phyloP scores from a whole-genome alignment of 1,284 basidiomycete genomes.

The Leucoagaricus sp. region DNA sequence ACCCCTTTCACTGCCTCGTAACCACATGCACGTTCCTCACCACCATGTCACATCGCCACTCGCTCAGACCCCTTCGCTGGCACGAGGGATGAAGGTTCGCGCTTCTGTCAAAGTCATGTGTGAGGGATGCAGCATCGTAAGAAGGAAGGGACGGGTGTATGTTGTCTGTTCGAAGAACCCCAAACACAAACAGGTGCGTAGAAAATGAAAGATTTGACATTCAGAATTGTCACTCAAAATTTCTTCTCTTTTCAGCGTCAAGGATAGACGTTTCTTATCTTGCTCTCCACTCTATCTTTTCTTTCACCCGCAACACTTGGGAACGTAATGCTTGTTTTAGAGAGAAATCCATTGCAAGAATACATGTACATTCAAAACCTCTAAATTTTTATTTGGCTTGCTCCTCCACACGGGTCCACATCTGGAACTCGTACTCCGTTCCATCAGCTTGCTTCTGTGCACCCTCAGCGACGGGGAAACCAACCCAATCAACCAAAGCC shows the following conservation, averaged over 20 bases:
- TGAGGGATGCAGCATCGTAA: constrained; percentile 85
- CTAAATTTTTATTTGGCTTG: neutral
- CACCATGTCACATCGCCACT: constrained; percentile 28
- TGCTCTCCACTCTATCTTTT: neutral
- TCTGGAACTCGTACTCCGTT: constrained; percentile 86
- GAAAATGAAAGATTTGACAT: neutral
- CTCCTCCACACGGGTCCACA: constrained; percentile 68
- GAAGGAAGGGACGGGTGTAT: constrained; percentile 90
- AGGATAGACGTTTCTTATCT: constrained; percentile 36
- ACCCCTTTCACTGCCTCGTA: constrained; percentile 32
- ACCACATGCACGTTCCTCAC: constrained; percentile 24
- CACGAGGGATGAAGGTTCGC: constrained; percentile 94
- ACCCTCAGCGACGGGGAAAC: constrained; percentile 75
- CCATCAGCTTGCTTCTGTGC: constrained; percentile 76
- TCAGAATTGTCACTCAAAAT: neutral
- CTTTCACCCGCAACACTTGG: no score
- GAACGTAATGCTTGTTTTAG: neutral
- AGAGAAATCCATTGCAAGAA: neutral
- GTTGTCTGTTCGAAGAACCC: constrained; percentile 94
- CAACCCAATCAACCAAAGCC: constrained; percentile 75
- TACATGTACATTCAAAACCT: constrained; percentile 7
- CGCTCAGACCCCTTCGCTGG: constrained; percentile 36
- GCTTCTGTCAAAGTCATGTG: constrained; percentile 93
- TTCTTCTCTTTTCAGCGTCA: constrained; percentile 51
- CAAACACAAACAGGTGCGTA: constrained; percentile 94